These are phyloP conservation scores for Gentiana straminea DNA, from an alignment of 257 asterid species.

Conservation along the genomic window DNA sequence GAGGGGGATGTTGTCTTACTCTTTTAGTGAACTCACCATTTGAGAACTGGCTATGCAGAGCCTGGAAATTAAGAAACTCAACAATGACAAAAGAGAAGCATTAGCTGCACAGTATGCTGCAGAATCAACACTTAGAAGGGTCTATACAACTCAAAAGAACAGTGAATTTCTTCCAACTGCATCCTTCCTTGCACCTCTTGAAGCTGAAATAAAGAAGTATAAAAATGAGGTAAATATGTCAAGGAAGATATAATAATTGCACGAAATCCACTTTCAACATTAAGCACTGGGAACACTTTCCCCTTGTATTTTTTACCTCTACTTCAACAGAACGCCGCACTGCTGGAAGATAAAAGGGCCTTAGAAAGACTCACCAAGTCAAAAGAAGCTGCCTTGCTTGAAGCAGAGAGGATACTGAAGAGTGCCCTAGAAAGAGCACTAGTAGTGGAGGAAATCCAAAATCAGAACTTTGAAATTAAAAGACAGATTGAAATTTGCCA, in stretches of 20 bases:
- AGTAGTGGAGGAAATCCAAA: conserved; percentile 79
- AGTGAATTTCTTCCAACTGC: conserved; percentile 57
- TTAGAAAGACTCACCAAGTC: conserved; percentile 64
- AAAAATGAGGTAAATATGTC: conserved; percentile 56
- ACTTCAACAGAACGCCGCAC: conserved; percentile 44
- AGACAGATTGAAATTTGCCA: conserved; percentile 81
- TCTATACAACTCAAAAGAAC: conserved; percentile 62
- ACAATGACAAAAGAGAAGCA: conserved; percentile 60
- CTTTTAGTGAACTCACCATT: neutral
- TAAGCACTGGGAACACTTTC: neutral
- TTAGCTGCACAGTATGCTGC: conserved; percentile 83
- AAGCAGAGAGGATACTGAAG: conserved; percentile 64
- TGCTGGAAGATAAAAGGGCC: conserved; percentile 68
- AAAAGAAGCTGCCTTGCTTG: conserved; percentile 78
- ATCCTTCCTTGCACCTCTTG: conserved; percentile 72
- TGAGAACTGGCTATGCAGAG: conserved; percentile 32
- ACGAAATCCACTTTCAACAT: no score
- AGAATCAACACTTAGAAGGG: conserved; percentile 87
- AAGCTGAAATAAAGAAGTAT: conserved; percentile 72
- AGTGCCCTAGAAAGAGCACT: conserved; percentile 77
- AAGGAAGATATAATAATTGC: neutral
- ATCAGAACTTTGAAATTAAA: conserved; percentile 60
- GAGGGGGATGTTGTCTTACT: no score
- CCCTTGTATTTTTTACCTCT: neutral
- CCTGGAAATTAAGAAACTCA: conserved; percentile 55